Evolutionary conservation across 306 rosid genomes (phyloP), one percentile per base, ranked within the genome.

Genomic region (Delonix regia): DNA sequence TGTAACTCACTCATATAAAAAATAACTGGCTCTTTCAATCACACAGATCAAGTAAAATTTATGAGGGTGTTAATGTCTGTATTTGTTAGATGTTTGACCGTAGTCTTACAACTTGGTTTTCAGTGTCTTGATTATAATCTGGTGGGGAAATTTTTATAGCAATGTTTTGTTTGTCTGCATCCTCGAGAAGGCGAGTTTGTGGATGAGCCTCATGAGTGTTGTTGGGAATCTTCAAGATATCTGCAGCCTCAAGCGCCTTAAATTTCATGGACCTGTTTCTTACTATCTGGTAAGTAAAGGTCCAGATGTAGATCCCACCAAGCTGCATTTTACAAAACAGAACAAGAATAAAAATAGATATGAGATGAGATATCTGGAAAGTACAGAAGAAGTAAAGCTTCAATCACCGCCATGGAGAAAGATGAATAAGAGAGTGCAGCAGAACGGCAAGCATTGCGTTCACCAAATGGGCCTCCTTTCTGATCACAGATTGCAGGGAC

Each of bases 341-440:
- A 44, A 65, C 0, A 6, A 71, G 51, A 41, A 44, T 12, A 9
- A 1, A 5, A 16, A 55, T 57, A 24, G 2, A 10, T 4, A 19
- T 49, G 22, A 49, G 55, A 44, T 44, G 16, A 44, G 48, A 44
- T 44, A 12, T 6, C 4, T 52, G 7, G 61, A 2, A 12, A 38
- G 41, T 4, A 38, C 3, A 38, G 22, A 67, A 68, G 39, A 73
- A 18, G 52, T 18, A 60, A 60, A 45, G 53, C 30, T 59, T 75
- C 88, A 12, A 65, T 66, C 41, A 94, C 99, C 78, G 99, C 97
- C 98, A 91, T 93, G 67, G 99, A 96, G 83, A 93, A 93, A 49
- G 99, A 87, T 55, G 90, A 93, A 55, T 96, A 96, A 18, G 99
- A 87, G 81, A 91, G 88, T 64, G 91, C 99, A 47, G 14, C 60